These are phyloP conservation scores for Xanthoconium purpureum DNA, from an alignment of 768 basidiomycete species.

Conservation along the genomic window DNA sequence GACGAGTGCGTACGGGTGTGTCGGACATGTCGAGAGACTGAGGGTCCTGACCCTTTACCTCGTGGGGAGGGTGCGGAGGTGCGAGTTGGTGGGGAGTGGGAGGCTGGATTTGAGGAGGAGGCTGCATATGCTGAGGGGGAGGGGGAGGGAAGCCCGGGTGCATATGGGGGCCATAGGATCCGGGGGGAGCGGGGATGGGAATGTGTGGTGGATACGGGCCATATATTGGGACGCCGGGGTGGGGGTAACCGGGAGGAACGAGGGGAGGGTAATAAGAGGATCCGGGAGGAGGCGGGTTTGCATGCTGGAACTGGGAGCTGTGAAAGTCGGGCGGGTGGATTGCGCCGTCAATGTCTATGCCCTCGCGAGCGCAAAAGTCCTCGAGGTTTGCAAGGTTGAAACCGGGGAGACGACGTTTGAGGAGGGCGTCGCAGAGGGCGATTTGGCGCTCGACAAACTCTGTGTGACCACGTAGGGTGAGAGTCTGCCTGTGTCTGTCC, in stretches of 20 bases:
- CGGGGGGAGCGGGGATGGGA: slow-evolving; percentile 38
- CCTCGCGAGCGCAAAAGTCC: slow-evolving; percentile 59
- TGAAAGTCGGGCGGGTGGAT: slow-evolving; percentile 31
- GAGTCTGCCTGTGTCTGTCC: slow-evolving; percentile 82
- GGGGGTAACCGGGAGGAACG: slow-evolving; percentile 47
- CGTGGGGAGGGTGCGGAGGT: slow-evolving; percentile 22
- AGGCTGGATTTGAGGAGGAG: slow-evolving; percentile 35
- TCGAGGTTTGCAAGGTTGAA: slow-evolving; percentile 69
- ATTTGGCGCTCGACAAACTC: slow-evolving; percentile 81
- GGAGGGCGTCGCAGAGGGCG: slow-evolving; percentile 71
- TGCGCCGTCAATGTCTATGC: slow-evolving; percentile 48
- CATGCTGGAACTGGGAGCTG: slow-evolving; percentile 34
- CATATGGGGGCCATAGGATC: slow-evolving; percentile 53
- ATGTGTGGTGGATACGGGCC: slow-evolving; percentile 43
- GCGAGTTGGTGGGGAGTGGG: slow-evolving; percentile 24
- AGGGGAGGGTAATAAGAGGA: slow-evolving; percentile 34
- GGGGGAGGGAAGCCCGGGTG: slow-evolving; percentile 61
- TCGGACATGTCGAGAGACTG: slow-evolving; percentile 76
- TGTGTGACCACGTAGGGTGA: slow-evolving; percentile 80
- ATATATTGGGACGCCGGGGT: slow-evolving; percentile 41
- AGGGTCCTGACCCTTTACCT: slow-evolving; percentile 75
- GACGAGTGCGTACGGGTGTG: slow-evolving; percentile 42
- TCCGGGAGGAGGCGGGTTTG: slow-evolving; percentile 25
- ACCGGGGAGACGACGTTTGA: slow-evolving; percentile 67
- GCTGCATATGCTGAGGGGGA: slow-evolving; percentile 36